Conservation (phyloP, 139 green algal genomes). For the Chlorella vulgaris region DNA sequence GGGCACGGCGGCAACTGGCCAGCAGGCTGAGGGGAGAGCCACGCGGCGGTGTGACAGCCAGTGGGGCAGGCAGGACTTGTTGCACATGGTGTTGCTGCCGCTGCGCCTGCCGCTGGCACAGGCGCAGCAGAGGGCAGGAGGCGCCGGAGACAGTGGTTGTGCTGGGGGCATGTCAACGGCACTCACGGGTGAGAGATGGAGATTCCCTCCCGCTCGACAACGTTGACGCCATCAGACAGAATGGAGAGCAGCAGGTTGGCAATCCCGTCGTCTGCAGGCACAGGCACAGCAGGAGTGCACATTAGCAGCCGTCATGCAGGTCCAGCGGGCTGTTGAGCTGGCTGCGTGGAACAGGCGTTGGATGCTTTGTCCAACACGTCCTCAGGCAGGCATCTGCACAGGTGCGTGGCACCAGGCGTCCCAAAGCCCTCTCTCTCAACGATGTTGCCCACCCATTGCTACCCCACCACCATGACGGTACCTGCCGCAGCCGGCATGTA, state of each 20-base stretch:
- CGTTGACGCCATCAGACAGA: slow-evolving; percentile 93
- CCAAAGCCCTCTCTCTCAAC: too few species aligned
- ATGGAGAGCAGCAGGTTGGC: slow-evolving; percentile 98
- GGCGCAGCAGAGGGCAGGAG: not conserved
- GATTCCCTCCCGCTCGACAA: slow-evolving; percentile 98
- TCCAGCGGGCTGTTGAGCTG: not conserved
- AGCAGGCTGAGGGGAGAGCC: too few species aligned
- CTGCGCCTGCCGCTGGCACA: too few species aligned
- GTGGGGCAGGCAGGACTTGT: too few species aligned
- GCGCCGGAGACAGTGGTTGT: not conserved
- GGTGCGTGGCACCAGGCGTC: too few species aligned
- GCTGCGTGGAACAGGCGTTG: not conserved
- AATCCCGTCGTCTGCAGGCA: slow-evolving; percentile 88
- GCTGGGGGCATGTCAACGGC: not conserved
- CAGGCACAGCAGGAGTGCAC: not conserved
- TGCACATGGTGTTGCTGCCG: too few species aligned
- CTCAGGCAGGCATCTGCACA: too few species aligned
- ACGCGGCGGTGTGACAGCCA: too few species aligned
- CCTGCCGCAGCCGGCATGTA: too few species aligned
- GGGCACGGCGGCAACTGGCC: too few species aligned
- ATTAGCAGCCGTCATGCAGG: not conserved
- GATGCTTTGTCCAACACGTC: not conserved
- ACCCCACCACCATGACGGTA: too few species aligned
- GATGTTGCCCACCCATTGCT: not conserved
- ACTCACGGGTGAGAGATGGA: slow-evolving; percentile 94